Conservation (phyloP, 2,329 filamentous ascomycete species). For the Setomelanomma holmii region DNA sequence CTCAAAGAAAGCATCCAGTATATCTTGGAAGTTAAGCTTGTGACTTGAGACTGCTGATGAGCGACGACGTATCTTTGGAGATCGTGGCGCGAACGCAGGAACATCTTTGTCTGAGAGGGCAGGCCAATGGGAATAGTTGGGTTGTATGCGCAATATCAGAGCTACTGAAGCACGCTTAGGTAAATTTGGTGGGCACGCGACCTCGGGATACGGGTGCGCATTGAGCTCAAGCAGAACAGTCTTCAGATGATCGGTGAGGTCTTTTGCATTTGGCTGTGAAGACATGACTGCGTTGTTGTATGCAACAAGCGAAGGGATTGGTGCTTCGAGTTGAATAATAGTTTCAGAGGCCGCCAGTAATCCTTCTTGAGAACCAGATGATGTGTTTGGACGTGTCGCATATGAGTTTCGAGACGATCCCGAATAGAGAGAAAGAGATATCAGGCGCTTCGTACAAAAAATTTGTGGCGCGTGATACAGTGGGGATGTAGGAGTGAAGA, state of each 20-base stretch:
- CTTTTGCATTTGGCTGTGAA: slow-evolving; percentile 22
- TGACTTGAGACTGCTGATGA: slow-evolving; percentile 36
- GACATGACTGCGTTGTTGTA: slow-evolving; percentile 22
- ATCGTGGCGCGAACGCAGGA: slow-evolving; percentile 16
- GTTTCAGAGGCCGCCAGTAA: neutral
- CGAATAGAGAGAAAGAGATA: too few relatives aligned
- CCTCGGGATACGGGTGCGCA: slow-evolving; percentile 56
- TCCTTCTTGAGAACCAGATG: neutral
- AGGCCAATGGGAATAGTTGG: slow-evolving; percentile 63
- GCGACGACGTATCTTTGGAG: slow-evolving; percentile 27
- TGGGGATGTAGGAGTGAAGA: neutral
- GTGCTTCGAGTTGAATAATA: too few relatives aligned
- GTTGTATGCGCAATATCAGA: slow-evolving; percentile 68
- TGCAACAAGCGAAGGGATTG: too few relatives aligned
- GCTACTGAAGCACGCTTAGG: slow-evolving; percentile 71
- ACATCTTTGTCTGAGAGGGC: slow-evolving; percentile 31
- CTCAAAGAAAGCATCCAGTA: slow-evolving; percentile 65
- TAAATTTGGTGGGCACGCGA: slow-evolving; percentile 57
- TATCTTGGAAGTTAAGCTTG: slow-evolving; percentile 47
- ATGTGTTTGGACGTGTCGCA: too few relatives aligned
- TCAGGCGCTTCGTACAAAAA: too few relatives aligned
- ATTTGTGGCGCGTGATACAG: too few relatives aligned
- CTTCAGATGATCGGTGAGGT: slow-evolving; percentile 51
- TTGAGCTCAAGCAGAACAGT: slow-evolving; percentile 52
- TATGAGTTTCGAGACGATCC: too few relatives aligned